Evolutionary conservation across 1,284 basidiomycete genomes (phyloP), one percentile per base, ranked within the genome.

Genomic region (Ceraceosorus guamensis): DNA sequence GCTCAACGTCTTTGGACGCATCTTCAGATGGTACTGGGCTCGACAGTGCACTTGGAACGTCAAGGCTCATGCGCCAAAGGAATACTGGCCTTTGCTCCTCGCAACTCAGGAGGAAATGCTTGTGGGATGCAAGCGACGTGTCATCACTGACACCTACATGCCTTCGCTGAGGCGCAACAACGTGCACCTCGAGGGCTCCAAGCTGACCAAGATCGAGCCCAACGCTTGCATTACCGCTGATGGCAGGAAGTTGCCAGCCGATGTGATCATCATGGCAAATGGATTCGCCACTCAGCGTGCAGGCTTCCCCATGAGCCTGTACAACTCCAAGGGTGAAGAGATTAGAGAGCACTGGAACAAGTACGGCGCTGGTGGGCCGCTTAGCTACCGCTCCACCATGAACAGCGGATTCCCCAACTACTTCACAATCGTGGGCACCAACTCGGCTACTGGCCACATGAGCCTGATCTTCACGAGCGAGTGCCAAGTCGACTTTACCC

Each of bases 251-350:
- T 52, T 74, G 39, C 65, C 70, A 7, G 72, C 73, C 1, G 73
- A 75, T 37, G 70, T 74, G 14, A 73, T 75, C 48, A 61, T 75
- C 8, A 59, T 75, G 59, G 70, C 68, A n/a, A 75, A 69, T 46
- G 73, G 73, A 1, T 75, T 75, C 50, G 55, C 59, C 16, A 58
- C 67, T 6, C 56, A 59, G 31, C 52, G 52, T 7, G 66, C 63
- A 3, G 72, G 71, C 2, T 65, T 64, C 52, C 72, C 71, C 2
- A 63, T 75, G 61, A 53, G 54, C 50, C 50, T 74, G 46, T 58
- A 63, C 48, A 72, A 71, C 16, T 14, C 18, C 11, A 35, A 45
- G 2, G 50, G 61, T 30, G 54, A 60, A 46, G 61, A 60, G n/a
- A 37, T 71, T n/a, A 60, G 57, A 30, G 63, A 68, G 32, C 68